phyloP scores from a whole-genome alignment of 208 protist genomes.

The Wallacemonas rigidus region DNA sequence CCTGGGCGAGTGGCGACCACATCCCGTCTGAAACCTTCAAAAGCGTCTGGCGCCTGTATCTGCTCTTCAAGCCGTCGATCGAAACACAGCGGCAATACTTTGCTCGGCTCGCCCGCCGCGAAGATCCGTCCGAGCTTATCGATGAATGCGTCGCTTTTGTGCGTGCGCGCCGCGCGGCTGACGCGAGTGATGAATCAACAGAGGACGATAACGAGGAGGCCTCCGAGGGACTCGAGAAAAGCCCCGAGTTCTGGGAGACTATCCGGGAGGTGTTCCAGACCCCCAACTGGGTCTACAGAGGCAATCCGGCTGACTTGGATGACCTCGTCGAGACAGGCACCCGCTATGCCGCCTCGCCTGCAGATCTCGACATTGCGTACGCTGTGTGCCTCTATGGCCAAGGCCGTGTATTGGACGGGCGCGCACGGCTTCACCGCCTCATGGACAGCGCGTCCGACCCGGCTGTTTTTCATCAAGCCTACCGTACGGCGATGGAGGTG shows the following conservation, averaged over 20 bases:
- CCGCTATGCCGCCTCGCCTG: slow-evolving; percentile 50
- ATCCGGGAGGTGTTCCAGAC: slow-evolving; percentile 57
- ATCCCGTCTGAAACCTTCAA: slow-evolving; percentile 56
- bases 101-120: slow-evolving; percentile 50
- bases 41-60: slow-evolving; percentile 58
- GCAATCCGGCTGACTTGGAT: slow-evolving; percentile 35
- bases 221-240: neutral
- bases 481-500: slow-evolving; percentile 55
- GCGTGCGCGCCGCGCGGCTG: neutral
- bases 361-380: slow-evolving; percentile 50
- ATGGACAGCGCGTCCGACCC: slow-evolving; percentile 55
- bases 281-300: slow-evolving; percentile 46
- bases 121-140: slow-evolving; percentile 49
- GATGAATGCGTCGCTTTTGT: slow-evolving; percentile 54
- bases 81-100: slow-evolving; percentile 65
- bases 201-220: neutral
- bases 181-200: neutral
- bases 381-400: slow-evolving; percentile 74
- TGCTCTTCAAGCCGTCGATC: slow-evolving; percentile 57
- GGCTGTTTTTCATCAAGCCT: slow-evolving; percentile 46
- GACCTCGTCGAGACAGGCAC: slow-evolving; percentile 47
- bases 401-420: slow-evolving; percentile 50
- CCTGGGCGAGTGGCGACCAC: slow-evolving; percentile 41
- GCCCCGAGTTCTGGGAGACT: slow-evolving; percentile 61
- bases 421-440: slow-evolving; percentile 41